These are phyloP conservation scores for Bromus sterilis DNA, from an alignment of 176 grass and related monocot genomes.

Conservation along the genomic window DNA sequence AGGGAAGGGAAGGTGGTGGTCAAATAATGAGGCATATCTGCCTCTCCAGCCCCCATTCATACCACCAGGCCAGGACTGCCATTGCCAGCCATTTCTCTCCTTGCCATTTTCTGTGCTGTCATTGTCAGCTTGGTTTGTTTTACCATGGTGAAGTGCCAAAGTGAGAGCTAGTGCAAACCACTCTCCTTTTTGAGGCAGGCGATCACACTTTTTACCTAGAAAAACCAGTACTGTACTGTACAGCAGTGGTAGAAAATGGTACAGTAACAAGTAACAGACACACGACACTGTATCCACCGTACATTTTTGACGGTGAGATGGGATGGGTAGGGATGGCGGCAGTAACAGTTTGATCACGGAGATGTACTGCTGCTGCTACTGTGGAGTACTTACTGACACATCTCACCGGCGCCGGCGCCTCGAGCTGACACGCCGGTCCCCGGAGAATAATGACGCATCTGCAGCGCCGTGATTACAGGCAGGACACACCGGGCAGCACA, in stretches of 20 bases:
- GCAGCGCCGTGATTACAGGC: background rate
- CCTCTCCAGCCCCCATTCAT: conserved; percentile 21
- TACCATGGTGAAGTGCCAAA: background rate
- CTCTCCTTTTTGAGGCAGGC: background rate
- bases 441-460: background rate
- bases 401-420: background rate
- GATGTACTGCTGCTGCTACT: background rate
- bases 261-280: no score
- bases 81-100: no score
- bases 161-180: background rate
- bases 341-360: background rate
- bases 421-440: conserved; percentile 5
- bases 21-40: conserved; percentile 23
- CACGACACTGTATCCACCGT: background rate
- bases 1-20: background rate
- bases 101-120: no score
- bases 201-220: background rate
- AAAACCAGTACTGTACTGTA: background rate
- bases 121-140: background rate
- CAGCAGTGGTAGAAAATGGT: background rate
- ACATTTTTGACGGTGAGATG: background rate
- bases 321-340: background rate
- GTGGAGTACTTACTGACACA: background rate
- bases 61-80: no score
- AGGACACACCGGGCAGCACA: background rate